Evolutionary conservation across 1,284 basidiomycete genomes (phyloP), one percentile per base, ranked within the genome.

Genomic region (Cystodermella granulosa): DNA sequence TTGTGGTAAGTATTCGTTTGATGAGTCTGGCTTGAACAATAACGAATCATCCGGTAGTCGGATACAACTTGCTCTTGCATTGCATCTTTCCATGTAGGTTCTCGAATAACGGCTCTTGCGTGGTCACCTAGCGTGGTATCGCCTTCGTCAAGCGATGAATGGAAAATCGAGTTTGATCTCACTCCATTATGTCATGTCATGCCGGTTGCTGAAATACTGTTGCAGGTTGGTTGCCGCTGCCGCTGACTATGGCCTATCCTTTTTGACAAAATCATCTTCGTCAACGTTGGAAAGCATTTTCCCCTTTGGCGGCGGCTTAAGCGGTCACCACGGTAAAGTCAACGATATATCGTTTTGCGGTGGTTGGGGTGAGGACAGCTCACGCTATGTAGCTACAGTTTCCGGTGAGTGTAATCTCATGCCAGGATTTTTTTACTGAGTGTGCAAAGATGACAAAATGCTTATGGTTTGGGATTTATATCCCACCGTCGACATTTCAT

Each of bases 381-480:
- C 75, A 21, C 74, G 83, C 50, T 89, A 87, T 62, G 75, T 89
- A 43, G 87, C 85, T 8, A 87, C 86, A 5, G 84, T 87, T 18
- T 85, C 84, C 41, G 86, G 86, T 81, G 53, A 49, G 70, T 61
- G 13, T 37, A 8, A 8, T 37, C 17, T 18, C 35, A 14, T 37
- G 17, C n/a, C n/a, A 37, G 18, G 7, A 11, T 14, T 37, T 11
- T 37, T 37, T 37, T 37, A 16, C 11, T 11, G 11, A 37, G 14
- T 20, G 8, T 31, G 8, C 26, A 14, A 6, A 87, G 86, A 87
- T 54, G 86, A 89, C 65, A 84, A 80, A 58, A 83, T 83, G 73
- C 73, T 89, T 39, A 83, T 89, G 77, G 79, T 90, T 14, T 90
- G 87, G 87, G 84, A 90, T 61, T 74, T 90, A 16, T 69, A 77